Evolutionary conservation across 176 grass and related monocot species (phyloP).

Genomic region (Dendrocalamus sinicus): DNA sequence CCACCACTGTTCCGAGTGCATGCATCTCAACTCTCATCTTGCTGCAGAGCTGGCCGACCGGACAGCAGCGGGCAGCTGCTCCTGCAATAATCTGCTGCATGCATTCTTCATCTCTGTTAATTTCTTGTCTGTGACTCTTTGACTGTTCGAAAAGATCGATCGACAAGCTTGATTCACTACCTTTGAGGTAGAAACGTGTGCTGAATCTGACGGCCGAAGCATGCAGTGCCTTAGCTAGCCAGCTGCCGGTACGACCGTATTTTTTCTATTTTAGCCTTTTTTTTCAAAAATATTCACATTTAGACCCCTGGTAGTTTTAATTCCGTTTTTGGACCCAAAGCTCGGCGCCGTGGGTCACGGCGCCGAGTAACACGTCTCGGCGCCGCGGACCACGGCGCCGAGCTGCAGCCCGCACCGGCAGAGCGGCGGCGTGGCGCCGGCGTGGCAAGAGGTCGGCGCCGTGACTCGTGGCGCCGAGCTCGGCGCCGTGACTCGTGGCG

Average conservation of each 20-base stretch:
- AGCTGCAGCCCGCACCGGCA: too few species aligned
- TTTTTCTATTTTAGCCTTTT: too few species aligned
- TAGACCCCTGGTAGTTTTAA: too few species aligned
- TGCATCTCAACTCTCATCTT: slow-evolving; percentile 12
- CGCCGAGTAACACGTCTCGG: too few species aligned
- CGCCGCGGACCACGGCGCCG: too few species aligned
- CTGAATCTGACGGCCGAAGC: slow-evolving; percentile 12
- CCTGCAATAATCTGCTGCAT: not conserved
- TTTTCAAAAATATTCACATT: too few species aligned
- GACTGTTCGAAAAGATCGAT: slow-evolving; percentile 12
- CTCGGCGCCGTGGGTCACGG: too few species aligned
- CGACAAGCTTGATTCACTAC: not conserved
- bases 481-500: too few species aligned
- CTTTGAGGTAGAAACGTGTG: not conserved
- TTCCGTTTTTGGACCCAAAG: too few species aligned
- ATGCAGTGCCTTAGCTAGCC: not conserved
- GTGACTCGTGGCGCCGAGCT: too few species aligned
- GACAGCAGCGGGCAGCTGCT: slow-evolving; percentile 39
- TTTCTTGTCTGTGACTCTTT: slow-evolving; percentile 1
- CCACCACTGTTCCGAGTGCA: not conserved
- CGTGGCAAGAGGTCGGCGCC: too few species aligned
- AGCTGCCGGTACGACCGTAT: not conserved
- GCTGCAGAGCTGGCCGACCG: slow-evolving; percentile 37
- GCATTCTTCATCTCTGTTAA: not conserved
- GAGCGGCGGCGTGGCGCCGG: too few species aligned